Evolutionary conservation across 768 basidiomycete species (phyloP), one percentile per base, ranked within the genome.

Genomic region (Postia placenta): DNA sequence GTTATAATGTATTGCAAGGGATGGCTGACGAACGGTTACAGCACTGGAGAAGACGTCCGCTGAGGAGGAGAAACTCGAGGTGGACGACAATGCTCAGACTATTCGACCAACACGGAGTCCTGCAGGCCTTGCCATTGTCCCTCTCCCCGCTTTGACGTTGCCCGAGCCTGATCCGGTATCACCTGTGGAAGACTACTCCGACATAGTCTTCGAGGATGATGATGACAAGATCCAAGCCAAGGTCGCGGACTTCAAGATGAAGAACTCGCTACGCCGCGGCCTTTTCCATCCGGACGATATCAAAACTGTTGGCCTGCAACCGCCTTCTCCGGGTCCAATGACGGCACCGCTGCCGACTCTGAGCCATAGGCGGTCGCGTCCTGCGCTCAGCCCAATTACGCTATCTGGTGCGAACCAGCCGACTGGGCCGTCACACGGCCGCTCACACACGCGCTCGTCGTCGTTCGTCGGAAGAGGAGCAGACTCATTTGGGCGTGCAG

Each of bases 231-330:
- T 95, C 44, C 76, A 84, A 56, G 81, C 81, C 56, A 92, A 92
- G 67, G 81, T 96, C 12, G 83, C 84, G 0, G 80, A 87, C 64
- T 89, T 94, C 66, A 91, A 84, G 76, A 87, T 84, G 73, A 88
- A 83, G 66, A 88, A 84, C 53, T 80, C 82, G 15, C 63, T 75
- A 17, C 76, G 79, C n/a, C 78, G 79, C 28, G 86, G 88, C 4
- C 75, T 93, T 24, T 90, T 92, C 64, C 91, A 92, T 60, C 92
- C 92, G 1, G 83, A 92, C 59, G 91, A 93, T 59, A 89, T 93
- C 64, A 88, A 87, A 69, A 84, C 82, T 2, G 69, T 87, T 20
- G 87, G 88, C 24, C 65, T 78, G 9, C 57, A 68, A 23, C 68
- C 71, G 15, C 60, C 62, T 5, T 71, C 72, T 11, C 77, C 87